These are phyloP conservation scores for Darksidea phi DNA, from an alignment of 495 filamentous ascomycete species.

Conservation along the genomic window DNA sequence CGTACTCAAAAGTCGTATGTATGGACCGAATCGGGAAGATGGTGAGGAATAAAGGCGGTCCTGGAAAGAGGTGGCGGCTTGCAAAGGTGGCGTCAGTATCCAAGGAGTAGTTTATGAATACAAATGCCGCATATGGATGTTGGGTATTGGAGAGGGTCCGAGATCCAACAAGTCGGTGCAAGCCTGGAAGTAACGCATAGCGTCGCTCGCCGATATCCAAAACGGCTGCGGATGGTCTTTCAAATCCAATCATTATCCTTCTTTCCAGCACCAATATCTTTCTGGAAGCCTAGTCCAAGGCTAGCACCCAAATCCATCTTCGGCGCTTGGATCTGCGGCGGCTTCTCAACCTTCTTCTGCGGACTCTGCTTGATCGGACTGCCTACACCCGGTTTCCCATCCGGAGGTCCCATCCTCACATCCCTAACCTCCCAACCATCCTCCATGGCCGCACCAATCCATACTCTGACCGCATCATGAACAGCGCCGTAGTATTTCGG, in stretches of 20 bases:
- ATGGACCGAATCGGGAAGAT: no score
- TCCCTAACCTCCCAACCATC: slow-evolving; percentile 81
- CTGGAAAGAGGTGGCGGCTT: no score
- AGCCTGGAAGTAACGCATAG: no score
- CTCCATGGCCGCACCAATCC: slow-evolving; percentile 81
- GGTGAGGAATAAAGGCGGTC: no score
- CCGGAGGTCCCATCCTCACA: slow-evolving; percentile 66
- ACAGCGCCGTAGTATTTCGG: slow-evolving; percentile 94
- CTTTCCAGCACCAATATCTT: slow-evolving; percentile 11
- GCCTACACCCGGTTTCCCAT: slow-evolving; percentile 32
- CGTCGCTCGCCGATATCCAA: no score
- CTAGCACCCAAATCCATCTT: slow-evolving; percentile 41
- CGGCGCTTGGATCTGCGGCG: slow-evolving; percentile 37
- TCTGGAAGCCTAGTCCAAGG: slow-evolving; percentile 25
- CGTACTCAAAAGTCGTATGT: no score
- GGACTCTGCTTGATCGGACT: slow-evolving; percentile 46
- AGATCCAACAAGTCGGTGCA: no score
- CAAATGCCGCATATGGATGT: no score
- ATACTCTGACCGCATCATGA: slow-evolving; percentile 82
- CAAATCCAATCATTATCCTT: slow-evolving; percentile 28
- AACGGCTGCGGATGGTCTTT: no score
- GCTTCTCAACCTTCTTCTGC: slow-evolving; percentile 49
- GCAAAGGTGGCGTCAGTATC: no score
- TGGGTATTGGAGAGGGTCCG: no score
- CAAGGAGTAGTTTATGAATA: no score